Conservation (phyloP, 495 filamentous ascomycete species). For the Thozetella sp. region DNA sequence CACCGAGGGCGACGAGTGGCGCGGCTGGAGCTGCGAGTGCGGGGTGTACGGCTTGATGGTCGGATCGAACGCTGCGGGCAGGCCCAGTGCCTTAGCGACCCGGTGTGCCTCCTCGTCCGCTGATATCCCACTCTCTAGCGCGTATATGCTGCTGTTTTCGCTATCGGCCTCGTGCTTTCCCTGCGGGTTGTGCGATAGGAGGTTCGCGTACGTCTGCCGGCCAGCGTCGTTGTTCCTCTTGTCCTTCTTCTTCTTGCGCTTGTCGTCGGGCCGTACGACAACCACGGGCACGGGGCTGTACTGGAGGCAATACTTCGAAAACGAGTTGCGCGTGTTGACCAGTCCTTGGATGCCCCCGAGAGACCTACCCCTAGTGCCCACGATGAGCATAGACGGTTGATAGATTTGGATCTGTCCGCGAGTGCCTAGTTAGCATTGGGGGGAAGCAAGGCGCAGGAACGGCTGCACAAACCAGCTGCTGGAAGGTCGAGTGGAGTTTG, state of each 20-base stretch:
- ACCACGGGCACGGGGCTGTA: constrained; percentile 97
- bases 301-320: constrained; percentile 96
- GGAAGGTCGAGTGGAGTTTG: constrained; percentile 90
- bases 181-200: constrained; percentile 65
- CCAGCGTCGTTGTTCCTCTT: constrained; percentile 82
- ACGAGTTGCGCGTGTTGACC: constrained; percentile 78
- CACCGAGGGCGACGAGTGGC: constrained; percentile 23
- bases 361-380: constrained; percentile 87
- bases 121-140: constrained; percentile 45
- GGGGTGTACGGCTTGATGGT: constrained; percentile 51
- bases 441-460: not conserved
- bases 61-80: constrained; percentile 60
- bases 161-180: constrained; percentile 56
- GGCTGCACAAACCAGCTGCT: constrained; percentile 73
- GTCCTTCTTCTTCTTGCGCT: constrained; percentile 88
- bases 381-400: constrained; percentile 92
- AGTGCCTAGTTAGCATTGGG: not conserved
- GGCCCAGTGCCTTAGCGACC: constrained; percentile 70
- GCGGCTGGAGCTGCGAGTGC: constrained; percentile 23
- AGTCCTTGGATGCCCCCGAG: constrained; percentile 88
- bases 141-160: constrained; percentile 45
- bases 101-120: constrained; percentile 68
- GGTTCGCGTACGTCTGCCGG: constrained; percentile 78
- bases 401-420: constrained; percentile 80
- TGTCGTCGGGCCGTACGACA: constrained; percentile 87